Conservation (phyloP, 2,329 filamentous ascomycete species). For the Diplodia scrobiculata region DNA sequence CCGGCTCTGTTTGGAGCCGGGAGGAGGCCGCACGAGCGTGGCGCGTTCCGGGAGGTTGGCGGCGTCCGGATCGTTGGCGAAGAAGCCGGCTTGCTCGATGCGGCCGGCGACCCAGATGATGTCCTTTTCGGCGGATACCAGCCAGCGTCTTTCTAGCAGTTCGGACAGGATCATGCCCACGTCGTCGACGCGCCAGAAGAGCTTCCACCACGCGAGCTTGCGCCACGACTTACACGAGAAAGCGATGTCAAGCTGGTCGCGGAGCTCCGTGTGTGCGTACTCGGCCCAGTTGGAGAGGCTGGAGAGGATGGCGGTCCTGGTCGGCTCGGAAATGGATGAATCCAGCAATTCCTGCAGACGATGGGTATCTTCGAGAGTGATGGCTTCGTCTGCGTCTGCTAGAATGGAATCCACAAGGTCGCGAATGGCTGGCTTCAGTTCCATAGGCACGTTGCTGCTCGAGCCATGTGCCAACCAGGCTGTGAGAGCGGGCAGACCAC, state of each 20-base stretch:
- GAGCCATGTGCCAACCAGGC: conserved; percentile 61
- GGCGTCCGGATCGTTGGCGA: conserved; percentile 28
- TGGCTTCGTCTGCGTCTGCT: conserved; percentile 54
- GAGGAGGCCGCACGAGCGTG: not conserved
- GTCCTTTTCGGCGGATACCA: conserved; percentile 75
- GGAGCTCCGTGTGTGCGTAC: conserved; percentile 77
- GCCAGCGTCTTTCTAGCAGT: conserved; percentile 74
- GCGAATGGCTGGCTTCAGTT: conserved; percentile 67
- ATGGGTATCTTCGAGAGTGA: conserved; percentile 55
- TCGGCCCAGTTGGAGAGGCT: conserved; percentile 74
- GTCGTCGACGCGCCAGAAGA: conserved; percentile 93
- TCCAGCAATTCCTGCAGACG: conserved; percentile 42
- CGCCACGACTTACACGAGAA: conserved; percentile 77
- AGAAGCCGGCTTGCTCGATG: conserved; percentile 65
- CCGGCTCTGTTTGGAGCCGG: not conserved
- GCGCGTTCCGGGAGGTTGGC: conserved; percentile 12
- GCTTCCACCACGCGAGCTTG: conserved; percentile 86
- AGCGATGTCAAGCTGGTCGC: conserved; percentile 74
- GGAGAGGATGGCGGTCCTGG: conserved; percentile 56
- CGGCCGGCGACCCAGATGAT: conserved; percentile 82
- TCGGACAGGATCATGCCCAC: conserved; percentile 80
- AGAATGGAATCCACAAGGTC: conserved; percentile 69
- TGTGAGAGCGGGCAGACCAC: conserved; percentile 65
- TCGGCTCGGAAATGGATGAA: conserved; percentile 47
- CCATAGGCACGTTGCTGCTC: conserved; percentile 40